Base-by-base conservation (phyloP, 176 grass and related monocot species). In the Lolium rigidum region DNA sequence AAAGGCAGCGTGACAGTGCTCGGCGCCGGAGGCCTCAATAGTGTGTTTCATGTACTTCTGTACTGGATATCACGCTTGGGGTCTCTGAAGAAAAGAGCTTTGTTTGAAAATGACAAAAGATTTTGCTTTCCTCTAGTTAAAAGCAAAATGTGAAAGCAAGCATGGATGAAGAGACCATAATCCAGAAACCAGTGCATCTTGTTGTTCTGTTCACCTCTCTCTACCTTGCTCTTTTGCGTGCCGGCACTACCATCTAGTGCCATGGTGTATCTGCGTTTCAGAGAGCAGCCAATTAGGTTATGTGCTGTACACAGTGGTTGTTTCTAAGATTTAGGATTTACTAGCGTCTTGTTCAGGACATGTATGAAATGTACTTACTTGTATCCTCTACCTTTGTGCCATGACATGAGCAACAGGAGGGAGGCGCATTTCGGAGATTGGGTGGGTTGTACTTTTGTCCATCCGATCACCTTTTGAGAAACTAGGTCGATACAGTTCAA, bases 1-100 rank as follows among this genome's bases (percentile, higher is more conserved):
- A 94, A 90, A 91, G 93, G 77, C 93, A 81, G 70, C 87, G 95
- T 0, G 65, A 71, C 11, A 41, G 25, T 31, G 22, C 82, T 21
- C 35, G 10, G 43, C 80, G 75, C 91, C 14, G 16, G 6, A 16
- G 44, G 26, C 61, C 16, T 63, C 1, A 52, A 56, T 25, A 75
- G 15, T 17, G 8, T 77, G 60, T 35, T 28, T 26, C 69, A 41
- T 22, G 58, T 1, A 75, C 10, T 58, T 46, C 17, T 11, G 38
- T 70, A 70, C 58, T 61, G 44, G 66, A 26, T 57, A 0, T 26
- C 5, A 61, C 28, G 8, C n/a, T 13, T 48, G 44, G 26, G 37
- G 13, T 69, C 21, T 74, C 46, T 17, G n/a, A 6, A 9, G 13
- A 22, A 25, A 51, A 81, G 41, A 31, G 43, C n/a, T 73, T 65